phyloP scores from a whole-genome alignment of 345 rosid genomes.

The Noccaea bulbosa region DNA sequence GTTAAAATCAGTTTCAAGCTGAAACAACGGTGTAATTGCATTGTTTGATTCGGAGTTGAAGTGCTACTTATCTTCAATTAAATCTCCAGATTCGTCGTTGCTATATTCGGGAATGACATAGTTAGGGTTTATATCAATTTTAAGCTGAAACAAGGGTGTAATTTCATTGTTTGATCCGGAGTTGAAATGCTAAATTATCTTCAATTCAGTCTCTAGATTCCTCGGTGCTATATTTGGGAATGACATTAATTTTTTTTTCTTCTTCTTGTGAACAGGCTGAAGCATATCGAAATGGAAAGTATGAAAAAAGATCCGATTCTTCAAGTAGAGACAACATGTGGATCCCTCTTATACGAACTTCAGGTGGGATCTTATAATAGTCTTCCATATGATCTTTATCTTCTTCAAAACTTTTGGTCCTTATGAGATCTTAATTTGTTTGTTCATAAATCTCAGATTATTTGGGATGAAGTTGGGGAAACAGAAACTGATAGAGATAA shows the following conservation, averaged over 20 bases:
- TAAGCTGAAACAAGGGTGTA: not conserved
- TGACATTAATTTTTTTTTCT: not conserved
- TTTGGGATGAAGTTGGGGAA: constrained; percentile 99
- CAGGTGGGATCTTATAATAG: constrained; percentile 51
- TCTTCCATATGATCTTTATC: not conserved
- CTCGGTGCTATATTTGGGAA: not conserved
- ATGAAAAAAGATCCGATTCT: constrained; percentile 52
- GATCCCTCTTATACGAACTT: constrained; percentile 79
- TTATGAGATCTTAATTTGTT: not conserved
- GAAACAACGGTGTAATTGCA: not conserved
- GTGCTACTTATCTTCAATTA: not conserved
- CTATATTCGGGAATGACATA: not conserved
- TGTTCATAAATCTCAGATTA: constrained; percentile 53
- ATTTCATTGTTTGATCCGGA: not conserved
- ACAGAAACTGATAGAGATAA: constrained; percentile 76
- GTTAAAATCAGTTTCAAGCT: constrained; percentile 3
- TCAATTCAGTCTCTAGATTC: not conserved
- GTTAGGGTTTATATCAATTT: constrained; percentile 17
- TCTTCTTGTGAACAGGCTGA: constrained; percentile 29
- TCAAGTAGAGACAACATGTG: constrained; percentile 85
- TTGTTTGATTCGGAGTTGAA: not conserved
- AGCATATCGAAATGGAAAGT: constrained; percentile 53
- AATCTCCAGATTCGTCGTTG: not conserved
- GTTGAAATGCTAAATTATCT: not conserved
- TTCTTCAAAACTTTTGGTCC: not conserved